Evolutionary conservation across 179 eudicot genomes (phyloP), one percentile per base, ranked within the genome.

Genomic region (Patellifolia procumbens): DNA sequence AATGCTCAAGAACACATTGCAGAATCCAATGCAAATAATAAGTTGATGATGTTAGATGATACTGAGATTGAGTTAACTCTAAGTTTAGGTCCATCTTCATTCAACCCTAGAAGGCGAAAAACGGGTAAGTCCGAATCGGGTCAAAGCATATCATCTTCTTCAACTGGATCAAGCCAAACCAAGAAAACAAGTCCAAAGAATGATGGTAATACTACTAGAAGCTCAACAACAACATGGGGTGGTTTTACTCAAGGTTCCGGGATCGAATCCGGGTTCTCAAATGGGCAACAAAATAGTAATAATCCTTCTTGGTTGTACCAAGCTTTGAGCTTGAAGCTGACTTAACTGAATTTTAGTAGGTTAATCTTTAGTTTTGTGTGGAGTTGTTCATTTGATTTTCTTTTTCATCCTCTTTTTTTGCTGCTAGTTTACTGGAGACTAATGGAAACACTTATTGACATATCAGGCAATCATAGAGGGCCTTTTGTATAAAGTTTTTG

Each of bases 21-120:
- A 20, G 90, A 79, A 46, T 64, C 76, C 20, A 71, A 75, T 8
- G 66, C 35, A 17, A 62, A 53, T 31, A 32, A 15, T 24, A 61
- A 70, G 28, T 0, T 51, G 12, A 42, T 12, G 59, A 64, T 56
- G 16, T 35, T 63, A 46, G 60, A 77, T 8, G 91, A 89, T 78
- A 76, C 76, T 76, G 91, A 91, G 45, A 82, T 93, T 35, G 90
- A 89, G 88, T 82, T 93, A n/a, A 91, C 97, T 66, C 83, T 93
- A 64, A 82, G 85, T 64, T 53, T 82, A 56, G 98, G 95, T 59
- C 89, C 88, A 4, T 49, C 83, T 17, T 81, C 83, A 34, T 75
- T 73, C 67, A 72, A 80, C 46, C 70, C 79, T 42, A 80, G 80
- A 81, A 10, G 82, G 31, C 69, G 84, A 78, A 74, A 66, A 72